Conservation (phyloP, 2,329 filamentous ascomycete genomes). For the Orbilia blumenaviensis region DNA sequence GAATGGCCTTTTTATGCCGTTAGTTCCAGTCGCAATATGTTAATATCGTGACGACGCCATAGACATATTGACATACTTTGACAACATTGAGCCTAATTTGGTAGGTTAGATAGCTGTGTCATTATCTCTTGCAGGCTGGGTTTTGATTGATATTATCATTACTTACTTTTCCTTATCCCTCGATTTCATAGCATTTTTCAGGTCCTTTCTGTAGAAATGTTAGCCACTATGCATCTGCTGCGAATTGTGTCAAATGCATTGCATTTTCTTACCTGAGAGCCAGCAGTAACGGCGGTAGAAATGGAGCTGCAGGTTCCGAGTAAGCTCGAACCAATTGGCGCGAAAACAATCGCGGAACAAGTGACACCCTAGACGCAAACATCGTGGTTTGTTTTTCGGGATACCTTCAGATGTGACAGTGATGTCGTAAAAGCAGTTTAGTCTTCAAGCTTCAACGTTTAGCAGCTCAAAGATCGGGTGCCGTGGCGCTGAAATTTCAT, state of each 20-base stretch:
- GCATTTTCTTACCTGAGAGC: constrained; percentile 61
- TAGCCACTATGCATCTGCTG: not conserved
- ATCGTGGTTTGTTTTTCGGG: constrained; percentile 9
- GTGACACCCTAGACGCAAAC: constrained; percentile 24
- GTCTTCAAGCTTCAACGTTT: no score
- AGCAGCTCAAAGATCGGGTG: not conserved
- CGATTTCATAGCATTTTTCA: constrained; percentile 73
- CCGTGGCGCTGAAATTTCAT: constrained; percentile 21
- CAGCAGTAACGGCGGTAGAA: constrained; percentile 58
- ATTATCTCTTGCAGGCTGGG: not conserved
- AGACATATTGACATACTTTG: constrained; percentile 13
- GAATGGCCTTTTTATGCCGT: constrained; percentile 63
- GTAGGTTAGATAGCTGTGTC: not conserved
- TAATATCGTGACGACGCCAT: not conserved
- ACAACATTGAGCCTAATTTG: constrained; percentile 23
- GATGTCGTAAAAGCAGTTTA: not conserved
- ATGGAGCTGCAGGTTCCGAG: constrained; percentile 20
- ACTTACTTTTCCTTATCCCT: constrained; percentile 65
- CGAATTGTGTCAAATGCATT: not conserved
- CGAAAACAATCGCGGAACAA: constrained; percentile 35
- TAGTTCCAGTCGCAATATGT: not conserved
- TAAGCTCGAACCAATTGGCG: constrained; percentile 44
- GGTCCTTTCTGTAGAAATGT: constrained; percentile 62
- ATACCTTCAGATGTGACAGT: not conserved
- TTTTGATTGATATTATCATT: constrained; percentile 63